Base-by-base conservation (phyloP, 2,329 filamentous ascomycete species). In the Apiospora saccharicola region DNA sequence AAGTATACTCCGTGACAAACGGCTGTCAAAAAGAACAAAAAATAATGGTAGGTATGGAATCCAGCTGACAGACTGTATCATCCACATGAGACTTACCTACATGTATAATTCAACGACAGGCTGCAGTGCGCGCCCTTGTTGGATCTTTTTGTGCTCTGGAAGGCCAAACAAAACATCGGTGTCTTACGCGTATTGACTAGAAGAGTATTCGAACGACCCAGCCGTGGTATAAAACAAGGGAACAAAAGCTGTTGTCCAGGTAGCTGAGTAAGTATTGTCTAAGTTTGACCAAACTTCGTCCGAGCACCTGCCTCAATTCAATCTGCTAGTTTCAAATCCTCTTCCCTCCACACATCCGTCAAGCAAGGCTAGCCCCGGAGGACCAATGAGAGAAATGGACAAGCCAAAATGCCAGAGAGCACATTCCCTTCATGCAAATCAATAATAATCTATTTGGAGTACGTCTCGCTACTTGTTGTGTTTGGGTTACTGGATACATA, bases 281-380 rank as follows among this genome's bases (percentile, higher is more conserved):
- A 22, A 64, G 57, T 41, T 41, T 12, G 34, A 41, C 34, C 57
- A 41, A 64, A 41, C 57, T 37, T 14, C 57, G 57, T 14, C 57
- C 57, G 57, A 64, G 57, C 57, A 41, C 57, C 57, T 64, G 57
- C 19, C 10, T 64, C 34, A 22, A 4, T 64, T n/a, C 57, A 41
- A 41, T 41, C 8, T 41, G 19, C 30, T 22, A 61, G 16, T n/a
- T 16, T 22, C 30, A 13, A 57, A 12, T n/a, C 53, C 53, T 30
- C 53, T 30, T 61, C 30, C 53, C 37, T 61, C 53, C 53, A 30
- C 53, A 61, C 53, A 37, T 37, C 53, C 53, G 3, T 37, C 30
- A 53, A 26, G 49, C 13, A 51, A n/a, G n/a, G n/a, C 19, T 46
- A 46, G 44, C 44, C 16, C 44, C 44, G 44, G 44, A 46, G 37